A percentile compares a stretch with the other conserved stretches of the same genome.
phyloP scores from a whole-genome alignment of 441 rosid genomes.

The Jatropha podagrica region DNA sequence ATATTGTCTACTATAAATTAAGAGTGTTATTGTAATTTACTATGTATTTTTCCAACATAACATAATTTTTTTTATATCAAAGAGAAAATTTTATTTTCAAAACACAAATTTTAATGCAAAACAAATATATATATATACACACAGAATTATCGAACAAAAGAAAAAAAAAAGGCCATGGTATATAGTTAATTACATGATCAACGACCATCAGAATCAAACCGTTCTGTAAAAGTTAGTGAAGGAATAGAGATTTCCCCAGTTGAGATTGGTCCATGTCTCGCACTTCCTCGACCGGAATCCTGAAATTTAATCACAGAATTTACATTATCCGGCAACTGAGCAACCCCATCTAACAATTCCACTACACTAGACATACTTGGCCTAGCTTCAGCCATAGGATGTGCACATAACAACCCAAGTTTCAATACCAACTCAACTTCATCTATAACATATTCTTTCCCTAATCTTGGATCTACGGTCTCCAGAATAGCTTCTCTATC shows the following conservation, averaged over 20 bases:
- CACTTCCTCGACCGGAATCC: neutral
- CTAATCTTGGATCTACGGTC: conserved; percentile 46
- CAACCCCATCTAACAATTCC: conserved; percentile 44
- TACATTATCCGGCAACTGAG: conserved; percentile 28
- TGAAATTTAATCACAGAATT: neutral
- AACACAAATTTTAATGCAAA: too few species aligned
- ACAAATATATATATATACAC: too few species aligned
- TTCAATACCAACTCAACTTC: conserved; percentile 59
- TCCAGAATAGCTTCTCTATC: conserved; percentile 39
- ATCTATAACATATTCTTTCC: conserved; percentile 30
- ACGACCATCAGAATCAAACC: conserved; percentile 10
- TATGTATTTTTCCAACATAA: too few species aligned
- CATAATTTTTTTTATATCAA: too few species aligned
- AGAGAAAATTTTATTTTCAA: too few species aligned
- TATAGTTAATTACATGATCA: neutral
- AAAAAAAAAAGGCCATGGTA: too few species aligned
- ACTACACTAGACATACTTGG: conserved; percentile 46
- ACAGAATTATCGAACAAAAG: too few species aligned
- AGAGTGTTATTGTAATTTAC: too few species aligned
- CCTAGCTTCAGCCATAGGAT: conserved; percentile 36
- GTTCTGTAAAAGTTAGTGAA: conserved; percentile 11
- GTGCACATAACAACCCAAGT: conserved; percentile 54
- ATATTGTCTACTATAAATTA: too few species aligned
- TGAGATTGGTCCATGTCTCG: too few species aligned
- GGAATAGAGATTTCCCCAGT: neutral